Evolutionary conservation across 768 basidiomycete species (phyloP).

Genomic region (Leccinum sublutescens): DNA sequence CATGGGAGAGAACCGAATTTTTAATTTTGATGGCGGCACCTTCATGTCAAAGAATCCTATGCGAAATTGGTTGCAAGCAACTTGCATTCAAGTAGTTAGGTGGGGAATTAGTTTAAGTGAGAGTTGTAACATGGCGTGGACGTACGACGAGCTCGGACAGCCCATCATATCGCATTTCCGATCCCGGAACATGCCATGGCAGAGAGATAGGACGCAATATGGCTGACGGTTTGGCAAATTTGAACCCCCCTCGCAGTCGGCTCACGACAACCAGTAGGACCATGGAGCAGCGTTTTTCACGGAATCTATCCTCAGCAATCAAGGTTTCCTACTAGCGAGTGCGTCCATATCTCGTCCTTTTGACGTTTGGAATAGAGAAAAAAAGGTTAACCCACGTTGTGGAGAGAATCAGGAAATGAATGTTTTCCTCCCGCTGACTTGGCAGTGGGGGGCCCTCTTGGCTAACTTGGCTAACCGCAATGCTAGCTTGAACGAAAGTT

Average conservation of each 20-base stretch:
- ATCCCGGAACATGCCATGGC: not conserved
- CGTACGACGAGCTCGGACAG: not conserved
- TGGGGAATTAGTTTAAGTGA: not conserved
- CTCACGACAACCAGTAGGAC: not conserved
- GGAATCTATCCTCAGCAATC: not conserved
- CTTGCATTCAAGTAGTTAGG: constrained; percentile 1
- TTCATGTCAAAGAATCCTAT: not conserved
- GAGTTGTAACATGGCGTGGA: constrained; percentile 1
- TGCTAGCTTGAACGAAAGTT: not conserved
- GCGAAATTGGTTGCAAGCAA: constrained; percentile 7
- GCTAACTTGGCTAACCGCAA: not conserved
- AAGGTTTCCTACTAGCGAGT: not conserved
- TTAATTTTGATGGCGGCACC: constrained; percentile 14
- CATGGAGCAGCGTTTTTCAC: not conserved
- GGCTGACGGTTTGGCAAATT: not conserved
- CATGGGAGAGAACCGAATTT: constrained; percentile 10
- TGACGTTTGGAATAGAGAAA: not conserved
- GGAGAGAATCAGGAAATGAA: not conserved
- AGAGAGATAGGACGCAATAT: not conserved
- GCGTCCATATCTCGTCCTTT: not conserved
- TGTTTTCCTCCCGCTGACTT: not conserved
- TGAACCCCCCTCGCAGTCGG: not conserved
- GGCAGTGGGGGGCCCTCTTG: not conserved
- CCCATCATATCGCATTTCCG: not conserved
- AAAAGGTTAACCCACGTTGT: constrained; percentile 29